Conservation (phyloP, 2,329 filamentous ascomycete species). For the Didymella glomerata region DNA sequence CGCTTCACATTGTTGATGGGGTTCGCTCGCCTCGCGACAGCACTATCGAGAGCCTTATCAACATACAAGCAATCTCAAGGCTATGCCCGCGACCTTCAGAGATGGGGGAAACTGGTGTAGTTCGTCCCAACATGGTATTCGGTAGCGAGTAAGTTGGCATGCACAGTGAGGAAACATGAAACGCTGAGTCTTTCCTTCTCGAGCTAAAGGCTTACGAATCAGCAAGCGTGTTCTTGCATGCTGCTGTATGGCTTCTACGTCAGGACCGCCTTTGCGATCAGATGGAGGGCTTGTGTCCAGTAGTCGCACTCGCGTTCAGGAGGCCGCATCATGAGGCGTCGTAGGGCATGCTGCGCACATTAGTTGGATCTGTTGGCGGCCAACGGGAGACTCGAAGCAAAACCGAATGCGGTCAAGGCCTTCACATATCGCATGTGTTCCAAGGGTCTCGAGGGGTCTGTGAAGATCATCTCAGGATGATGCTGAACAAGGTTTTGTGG, state of each 20-base stretch:
- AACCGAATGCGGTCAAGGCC: neutral
- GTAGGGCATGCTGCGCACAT: conserved; percentile 10
- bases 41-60: neutral
- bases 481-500: conserved; percentile 32
- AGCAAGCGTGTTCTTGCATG: conserved; percentile 33
- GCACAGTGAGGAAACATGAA: conserved; percentile 35
- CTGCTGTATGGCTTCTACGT: conserved; percentile 16
- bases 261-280: conserved; percentile 8
- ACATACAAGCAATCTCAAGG: neutral
- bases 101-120: conserved; percentile 1
- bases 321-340: conserved; percentile 15
- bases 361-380: conserved; percentile 9
- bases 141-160: conserved; percentile 22
- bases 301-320: conserved; percentile 2
- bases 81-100: neutral
- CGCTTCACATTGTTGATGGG: neutral
- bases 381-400: neutral
- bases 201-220: conserved; percentile 46
- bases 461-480: conserved; percentile 9
- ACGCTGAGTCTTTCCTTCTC: conserved; percentile 32
- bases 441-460: conserved; percentile 9
- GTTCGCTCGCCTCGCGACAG: neutral
- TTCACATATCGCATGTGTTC: neutral
- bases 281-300: conserved; percentile 4
- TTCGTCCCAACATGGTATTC: conserved; percentile 14